Evolutionary conservation across 495 filamentous ascomycete genomes (phyloP).

Genomic region (Glarea lozoyensis): DNA sequence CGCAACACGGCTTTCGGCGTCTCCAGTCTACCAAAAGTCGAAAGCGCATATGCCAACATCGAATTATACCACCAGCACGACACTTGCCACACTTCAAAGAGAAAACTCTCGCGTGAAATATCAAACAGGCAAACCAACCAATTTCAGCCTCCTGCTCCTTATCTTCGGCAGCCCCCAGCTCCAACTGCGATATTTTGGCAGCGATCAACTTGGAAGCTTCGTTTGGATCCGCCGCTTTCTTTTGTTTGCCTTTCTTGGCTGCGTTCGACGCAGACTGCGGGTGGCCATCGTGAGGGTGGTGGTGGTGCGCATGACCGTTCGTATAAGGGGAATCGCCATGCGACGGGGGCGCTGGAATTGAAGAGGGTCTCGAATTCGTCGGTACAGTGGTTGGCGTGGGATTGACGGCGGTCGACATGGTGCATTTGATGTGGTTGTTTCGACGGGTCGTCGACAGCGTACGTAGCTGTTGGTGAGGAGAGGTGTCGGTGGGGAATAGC

Average conservation of each 20-base stretch:
- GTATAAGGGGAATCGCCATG: slow-evolving; percentile 15
- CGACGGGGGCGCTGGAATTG: slow-evolving; percentile 9
- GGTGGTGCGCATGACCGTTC: slow-evolving; percentile 22
- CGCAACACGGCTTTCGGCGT: no score
- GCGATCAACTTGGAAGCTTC: slow-evolving; percentile 86
- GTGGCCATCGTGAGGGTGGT: slow-evolving; percentile 11
- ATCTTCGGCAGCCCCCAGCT: slow-evolving; percentile 83
- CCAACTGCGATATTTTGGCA: slow-evolving; percentile 90
- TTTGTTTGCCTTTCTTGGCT: slow-evolving; percentile 58
- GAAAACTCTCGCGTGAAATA: background rate
- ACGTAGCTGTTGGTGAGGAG: slow-evolving; percentile 1
- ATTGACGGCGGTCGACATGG: slow-evolving; percentile 23
- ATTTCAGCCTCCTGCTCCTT: slow-evolving; percentile 96
- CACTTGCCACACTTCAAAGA: no score
- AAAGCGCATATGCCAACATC: no score
- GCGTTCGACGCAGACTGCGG: slow-evolving; percentile 4
- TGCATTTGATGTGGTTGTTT: slow-evolving; percentile 2
- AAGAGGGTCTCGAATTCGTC: slow-evolving; percentile 15
- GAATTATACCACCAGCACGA: no score
- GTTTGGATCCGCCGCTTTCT: slow-evolving; percentile 66
- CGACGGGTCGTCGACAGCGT: no score
- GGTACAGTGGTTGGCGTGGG: slow-evolving; percentile 18
- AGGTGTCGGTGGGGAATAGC: no score
- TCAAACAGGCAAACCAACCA: slow-evolving; percentile 53
- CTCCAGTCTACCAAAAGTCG: no score